These are phyloP conservation scores for Clitopilus hobsonii DNA, from an alignment of 768 basidiomycete species.

Conservation along the genomic window DNA sequence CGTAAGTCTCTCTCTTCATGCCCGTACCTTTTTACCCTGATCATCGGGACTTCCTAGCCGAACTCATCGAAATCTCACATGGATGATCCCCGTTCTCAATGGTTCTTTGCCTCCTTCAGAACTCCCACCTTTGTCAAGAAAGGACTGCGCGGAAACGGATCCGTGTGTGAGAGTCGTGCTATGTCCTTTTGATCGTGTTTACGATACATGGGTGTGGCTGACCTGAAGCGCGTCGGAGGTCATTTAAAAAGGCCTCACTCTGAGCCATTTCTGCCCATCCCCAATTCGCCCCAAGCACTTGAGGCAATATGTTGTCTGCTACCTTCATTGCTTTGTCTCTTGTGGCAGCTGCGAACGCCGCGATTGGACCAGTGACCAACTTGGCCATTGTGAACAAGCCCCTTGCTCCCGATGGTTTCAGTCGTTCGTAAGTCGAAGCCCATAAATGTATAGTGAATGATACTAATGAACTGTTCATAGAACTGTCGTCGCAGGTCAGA, in stretches of 20 bases:
- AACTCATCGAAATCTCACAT: background rate
- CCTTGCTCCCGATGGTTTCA: conserved; percentile 47
- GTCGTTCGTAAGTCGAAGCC: conserved; percentile 30
- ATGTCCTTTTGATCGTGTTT: background rate
- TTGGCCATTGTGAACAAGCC: conserved; percentile 36
- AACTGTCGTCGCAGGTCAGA: conserved; percentile 25
- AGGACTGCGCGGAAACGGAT: background rate
- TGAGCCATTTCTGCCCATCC: background rate
- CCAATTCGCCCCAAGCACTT: background rate
- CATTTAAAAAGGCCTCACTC: background rate
- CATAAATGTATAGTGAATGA: background rate
- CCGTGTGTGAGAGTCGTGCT: background rate
- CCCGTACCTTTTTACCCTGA: background rate
- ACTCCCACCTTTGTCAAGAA: background rate
- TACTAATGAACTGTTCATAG: conserved; percentile 10
- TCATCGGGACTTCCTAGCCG: background rate
- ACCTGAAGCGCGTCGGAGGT: background rate
- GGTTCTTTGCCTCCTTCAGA: background rate
- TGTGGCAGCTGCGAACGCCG: conserved; percentile 9
- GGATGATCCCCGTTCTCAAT: background rate
- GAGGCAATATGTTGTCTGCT: background rate
- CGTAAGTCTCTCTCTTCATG: background rate
- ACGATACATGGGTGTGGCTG: background rate
- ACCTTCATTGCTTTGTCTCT: background rate
- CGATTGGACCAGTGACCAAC: conserved; percentile 24